phyloP scores from a whole-genome alignment of 163 green algal species.

The Botryococcus braunii region DNA sequence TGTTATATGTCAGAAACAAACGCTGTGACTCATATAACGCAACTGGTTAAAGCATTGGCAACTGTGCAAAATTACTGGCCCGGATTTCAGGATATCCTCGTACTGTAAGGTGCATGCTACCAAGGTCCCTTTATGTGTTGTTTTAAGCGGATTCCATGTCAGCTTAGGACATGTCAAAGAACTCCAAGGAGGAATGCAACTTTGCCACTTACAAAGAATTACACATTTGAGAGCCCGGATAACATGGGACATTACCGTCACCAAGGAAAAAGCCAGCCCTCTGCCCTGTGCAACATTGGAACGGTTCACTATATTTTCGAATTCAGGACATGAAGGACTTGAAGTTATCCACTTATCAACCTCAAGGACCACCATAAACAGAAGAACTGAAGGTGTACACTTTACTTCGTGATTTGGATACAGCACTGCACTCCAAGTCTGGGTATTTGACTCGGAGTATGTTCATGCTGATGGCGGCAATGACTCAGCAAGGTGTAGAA shows the following conservation, averaged over 20 bases:
- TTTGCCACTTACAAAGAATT: neutral
- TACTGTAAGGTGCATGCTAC: neutral
- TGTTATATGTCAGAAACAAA: neutral
- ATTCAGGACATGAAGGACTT: neutral
- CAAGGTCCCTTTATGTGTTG: too few relatives aligned
- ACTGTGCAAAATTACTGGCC: neutral
- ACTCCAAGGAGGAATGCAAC: neutral
- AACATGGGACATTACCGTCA: constrained; percentile 20
- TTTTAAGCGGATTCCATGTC: too few relatives aligned
- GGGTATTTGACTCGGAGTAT: too few relatives aligned
- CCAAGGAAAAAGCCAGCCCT: constrained; percentile 69
- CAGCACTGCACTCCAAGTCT: too few relatives aligned
- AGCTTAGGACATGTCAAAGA: too few relatives aligned
- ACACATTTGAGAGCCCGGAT: neutral
- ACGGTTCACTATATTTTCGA: neutral
- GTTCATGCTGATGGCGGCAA: too few relatives aligned
- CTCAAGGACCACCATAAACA: neutral
- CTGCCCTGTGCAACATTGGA: constrained; percentile 21
- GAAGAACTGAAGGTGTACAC: neutral
- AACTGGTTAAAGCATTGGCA: neutral
- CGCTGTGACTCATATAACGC: neutral
- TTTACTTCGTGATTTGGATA: neutral
- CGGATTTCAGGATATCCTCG: neutral
- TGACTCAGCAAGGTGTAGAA: too few relatives aligned
- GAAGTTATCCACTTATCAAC: neutral